Evolutionary conservation across 1,139 yeast genomes (phyloP), one percentile per base, ranked within the genome.

Genomic region (Magnusiomyces fungicola): DNA sequence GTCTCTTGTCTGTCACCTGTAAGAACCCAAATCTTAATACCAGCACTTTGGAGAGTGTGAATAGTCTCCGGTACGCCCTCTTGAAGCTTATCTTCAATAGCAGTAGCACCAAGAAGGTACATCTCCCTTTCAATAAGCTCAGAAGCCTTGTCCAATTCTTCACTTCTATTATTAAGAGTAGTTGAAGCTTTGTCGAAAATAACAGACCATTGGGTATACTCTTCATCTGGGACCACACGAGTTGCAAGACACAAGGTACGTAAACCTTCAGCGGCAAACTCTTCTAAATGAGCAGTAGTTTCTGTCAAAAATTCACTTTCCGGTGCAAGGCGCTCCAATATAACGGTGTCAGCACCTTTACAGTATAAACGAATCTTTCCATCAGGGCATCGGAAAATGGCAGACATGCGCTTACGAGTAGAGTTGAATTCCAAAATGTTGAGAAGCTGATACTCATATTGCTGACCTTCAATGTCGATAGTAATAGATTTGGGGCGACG

Each of bases 1-100:
- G 99, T 94, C 66, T 94, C 99, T 53, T 97, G 74, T 63, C 92
- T 92, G 63, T 92, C 99, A 48, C 99, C 99, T 0, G 99, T 92
- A 52, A 92, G 73, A 97, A 92, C 92, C 98, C 99, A 92, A 72
- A 94, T 69, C 61, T 83, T 87, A 51, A 92, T 89, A 3, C 96
- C 96, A 0, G 98, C 98, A 54, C 95, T 75, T 58, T 96, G 78
- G 38, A 94, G 74, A 62, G 88, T 89, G 52, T 89, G 97, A 55
- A 92, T 90, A 0, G 97, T 80, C 52, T 89, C 96, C 24, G 97
- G 84, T 0, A 94, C 98, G 12, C 98, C 99, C 42, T 83, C 86
- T 67, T 94, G 99, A 44, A 94, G 73, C 63, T 92, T 94, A 63
- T 94, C 99, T 65, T 94, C 99, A 64, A 94, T 92, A 1, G 98